Conservation (phyloP, 345 rosid genomes). For the Eucalyptus caleyi region DNA sequence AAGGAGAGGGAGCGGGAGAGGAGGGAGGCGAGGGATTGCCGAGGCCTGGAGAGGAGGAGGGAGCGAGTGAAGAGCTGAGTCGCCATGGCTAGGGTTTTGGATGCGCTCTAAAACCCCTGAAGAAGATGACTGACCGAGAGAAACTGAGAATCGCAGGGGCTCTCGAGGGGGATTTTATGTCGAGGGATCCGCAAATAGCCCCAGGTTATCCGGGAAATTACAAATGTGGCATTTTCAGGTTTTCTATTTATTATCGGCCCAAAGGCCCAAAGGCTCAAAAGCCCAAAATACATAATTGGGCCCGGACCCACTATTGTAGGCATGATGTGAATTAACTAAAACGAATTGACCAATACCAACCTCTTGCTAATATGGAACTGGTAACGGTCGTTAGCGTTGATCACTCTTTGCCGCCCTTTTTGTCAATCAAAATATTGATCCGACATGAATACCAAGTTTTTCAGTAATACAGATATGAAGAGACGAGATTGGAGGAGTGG, state of each 20-base stretch:
- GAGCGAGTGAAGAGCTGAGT: slow-evolving; percentile 20
- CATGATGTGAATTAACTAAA: not conserved
- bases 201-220: not conserved
- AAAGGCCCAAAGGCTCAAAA: not conserved
- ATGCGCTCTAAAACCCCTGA: not conserved
- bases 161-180: not conserved
- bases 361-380: too few species aligned
- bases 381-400: too few species aligned
- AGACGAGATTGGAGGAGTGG: not conserved
- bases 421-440: too few species aligned
- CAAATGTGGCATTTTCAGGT: not conserved
- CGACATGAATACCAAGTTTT: not conserved
- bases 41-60: slow-evolving; percentile 22
- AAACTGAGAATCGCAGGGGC: not conserved
- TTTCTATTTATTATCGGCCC: not conserved
- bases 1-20: slow-evolving; percentile 6
- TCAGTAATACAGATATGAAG: not conserved
- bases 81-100: slow-evolving; percentile 23
- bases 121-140: not conserved
- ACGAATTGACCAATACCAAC: not conserved
- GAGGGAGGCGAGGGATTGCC: slow-evolving; percentile 5
- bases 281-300: not conserved
- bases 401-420: too few species aligned
- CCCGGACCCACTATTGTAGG: not conserved
- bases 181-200: not conserved